Evolutionary conservation across 164 flowering plant species (phyloP).

Genomic region (Vitis amurensis): DNA sequence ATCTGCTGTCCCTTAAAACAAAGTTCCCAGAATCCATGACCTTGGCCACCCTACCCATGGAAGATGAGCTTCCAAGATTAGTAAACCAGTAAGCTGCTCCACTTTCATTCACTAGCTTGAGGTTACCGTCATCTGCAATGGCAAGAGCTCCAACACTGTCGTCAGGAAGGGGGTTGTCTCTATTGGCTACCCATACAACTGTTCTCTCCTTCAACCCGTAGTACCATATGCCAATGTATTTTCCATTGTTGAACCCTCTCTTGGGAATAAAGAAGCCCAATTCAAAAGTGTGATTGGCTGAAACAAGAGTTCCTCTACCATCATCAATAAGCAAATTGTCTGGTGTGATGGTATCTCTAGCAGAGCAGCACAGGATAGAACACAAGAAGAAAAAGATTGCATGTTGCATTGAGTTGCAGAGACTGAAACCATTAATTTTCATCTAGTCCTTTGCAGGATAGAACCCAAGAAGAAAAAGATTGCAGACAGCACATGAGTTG

Average conservation of each 20-base stretch:
- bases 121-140: neutral
- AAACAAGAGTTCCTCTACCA: conserved; percentile 23
- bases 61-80: too few relatives aligned
- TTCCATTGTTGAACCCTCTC: conserved; percentile 9
- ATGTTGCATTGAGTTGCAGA: too few relatives aligned
- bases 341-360: conserved; percentile 20
- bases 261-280: conserved; percentile 32
- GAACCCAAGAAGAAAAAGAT: neutral
- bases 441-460: too few relatives aligned
- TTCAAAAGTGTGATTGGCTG: conserved; percentile 20
- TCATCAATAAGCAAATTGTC: conserved; percentile 6
- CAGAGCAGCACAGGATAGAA: conserved; percentile 8
- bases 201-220: conserved; percentile 9
- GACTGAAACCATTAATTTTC: too few relatives aligned
- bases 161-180: neutral
- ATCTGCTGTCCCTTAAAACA: neutral
- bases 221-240: conserved; percentile 39
- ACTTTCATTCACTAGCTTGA: neutral
- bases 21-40: conserved; percentile 9
- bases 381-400: neutral
- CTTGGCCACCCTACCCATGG: neutral
- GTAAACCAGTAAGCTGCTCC: neutral
- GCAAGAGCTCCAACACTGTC: neutral
- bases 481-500: conserved; percentile 4
- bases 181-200: conserved; percentile 1